Base-by-base conservation (phyloP, 108 stramenopile species). In the Aurantiochytrium sp. region DNA sequence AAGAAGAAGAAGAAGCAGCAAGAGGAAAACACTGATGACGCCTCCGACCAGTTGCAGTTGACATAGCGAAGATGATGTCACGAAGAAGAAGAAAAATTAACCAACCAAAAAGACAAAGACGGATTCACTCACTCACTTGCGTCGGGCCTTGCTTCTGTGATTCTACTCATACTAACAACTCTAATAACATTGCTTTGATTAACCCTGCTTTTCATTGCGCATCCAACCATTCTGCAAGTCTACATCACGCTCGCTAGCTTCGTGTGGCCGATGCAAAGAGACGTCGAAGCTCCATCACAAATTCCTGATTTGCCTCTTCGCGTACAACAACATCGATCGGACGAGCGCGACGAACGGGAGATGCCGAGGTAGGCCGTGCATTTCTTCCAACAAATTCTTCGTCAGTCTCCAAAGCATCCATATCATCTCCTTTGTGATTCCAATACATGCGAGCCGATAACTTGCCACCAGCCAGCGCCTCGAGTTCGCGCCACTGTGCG, bases 1-100 rank as follows among this genome's bases (percentile, higher is more conserved):
- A 83, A 83, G 23, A 83, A 83, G 23, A 83, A 83, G 51, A 83
- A 83, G 76, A 83, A 83, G 76, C 55, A 57, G 55, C 55, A 57
- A 57, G 55, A 57, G 35, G 35, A 35, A 35, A 35, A 35, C 35
- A 35, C 35, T 35, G 35, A 35, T 35, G 35, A 35, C 55, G 55
- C 0, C 2, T 57, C 55, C 55, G 55, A 57, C 55, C 55, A 57
- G 55, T 16, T 57, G 55, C 55, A 57, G 4, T 16, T 57, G 14
- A 57, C 55, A 8, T 57, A 57, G 55, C 35, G 35, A 1, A 35
- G 35, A 35, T 35, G 35, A 2, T 0, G 35, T 35, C 35, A 35
- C 35, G 35, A 35, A 35, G 64, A 69, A 23, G 1, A 10, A 69
- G 35, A 69, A 4, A 28, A 10, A 69, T 14, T 42, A 28, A 23